Base-by-base conservation (phyloP, 768 basidiomycete species). In the Suillus weaverae region DNA sequence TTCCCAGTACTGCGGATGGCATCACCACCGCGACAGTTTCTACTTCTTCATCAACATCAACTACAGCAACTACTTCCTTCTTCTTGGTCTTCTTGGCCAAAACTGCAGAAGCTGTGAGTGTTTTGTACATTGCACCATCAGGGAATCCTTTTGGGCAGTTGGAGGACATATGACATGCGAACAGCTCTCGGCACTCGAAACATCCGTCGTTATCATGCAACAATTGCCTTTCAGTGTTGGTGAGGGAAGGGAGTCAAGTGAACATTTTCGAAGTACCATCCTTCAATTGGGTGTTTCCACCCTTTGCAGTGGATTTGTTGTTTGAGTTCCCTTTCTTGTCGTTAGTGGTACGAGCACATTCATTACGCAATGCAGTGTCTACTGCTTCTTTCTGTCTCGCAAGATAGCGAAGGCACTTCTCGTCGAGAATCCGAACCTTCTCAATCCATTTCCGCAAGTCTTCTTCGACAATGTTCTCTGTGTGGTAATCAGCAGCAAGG, bases 121-220 rank as follows among this genome's bases (percentile, higher is more conserved):
- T 65, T 38, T 60, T 66, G 59, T 77, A 77, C 0, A 35, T 64
- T 0, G 55, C 39, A 0, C 50, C 56, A 11, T 67, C 38, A 0
- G 73, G 74, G 54, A 70, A 75, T 1, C 66, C 69, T 30, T 68
- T 66, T 0, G 64, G 65, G 55, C 77, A 78, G 61, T 39, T 56
- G 1, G 36, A 36, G 10, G 36, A 36, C 1, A 10, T 36, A 36
- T 36, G 36, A 1, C 36, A 9, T 1, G 4, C 11, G 7, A 36
- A 36, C 11, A 10, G 1, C 14, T 5, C 0, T 0, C 69, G 60
- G 41, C 76, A 78, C n/a, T 75, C 71, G 62, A 69, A 62, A 39
- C 77, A 78, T 0, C 76, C 72, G 2, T 65, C 36, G 36, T 72
- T 64, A 0, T 71, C 62, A 0, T 11, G 10, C 0, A 78, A 66